These are phyloP conservation scores for Cyberlindnera subsufficiens DNA, from an alignment of 805 yeast genomes.

Conservation along the genomic window DNA sequence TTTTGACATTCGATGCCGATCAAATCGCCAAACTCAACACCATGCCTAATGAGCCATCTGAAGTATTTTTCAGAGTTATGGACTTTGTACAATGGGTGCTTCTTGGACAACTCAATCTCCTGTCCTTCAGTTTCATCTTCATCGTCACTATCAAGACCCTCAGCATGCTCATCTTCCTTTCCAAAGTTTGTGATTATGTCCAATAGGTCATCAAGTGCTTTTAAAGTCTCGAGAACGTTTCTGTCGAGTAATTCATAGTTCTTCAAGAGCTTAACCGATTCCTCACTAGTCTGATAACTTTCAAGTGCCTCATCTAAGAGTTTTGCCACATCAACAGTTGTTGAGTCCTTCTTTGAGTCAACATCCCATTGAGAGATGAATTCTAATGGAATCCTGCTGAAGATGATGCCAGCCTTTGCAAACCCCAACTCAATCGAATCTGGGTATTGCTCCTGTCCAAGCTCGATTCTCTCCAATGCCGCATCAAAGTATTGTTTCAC, in stretches of 20 bases:
- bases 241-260: conserved; percentile 30
- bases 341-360: conserved; percentile 28
- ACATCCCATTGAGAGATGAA: conserved; percentile 44
- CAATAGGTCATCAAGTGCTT: conserved; percentile 58
- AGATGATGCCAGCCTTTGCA: conserved; percentile 47
- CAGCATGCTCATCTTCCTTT: conserved; percentile 40
- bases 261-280: conserved; percentile 16
- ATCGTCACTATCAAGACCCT: conserved; percentile 58
- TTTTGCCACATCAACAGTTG: conserved; percentile 28
- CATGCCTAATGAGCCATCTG: conserved; percentile 37
- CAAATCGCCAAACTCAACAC: conserved; percentile 19
- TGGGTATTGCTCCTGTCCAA: conserved; percentile 49
- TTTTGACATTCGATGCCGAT: conserved; percentile 10
- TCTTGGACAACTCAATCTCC: conserved; percentile 32
- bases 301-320: conserved; percentile 42
- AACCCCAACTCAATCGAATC: conserved; percentile 42
- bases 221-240: conserved; percentile 46
- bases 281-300: conserved; percentile 39
- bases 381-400: conserved; percentile 56
- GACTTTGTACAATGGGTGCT: conserved; percentile 52
- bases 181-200: conserved; percentile 68
- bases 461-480: conserved; percentile 61
- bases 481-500: conserved; percentile 59
- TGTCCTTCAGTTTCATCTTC: conserved; percentile 31
- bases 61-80: conserved; percentile 38